phyloP scores from a whole-genome alignment of 352 stramenopile species.

The Hyaloperonospora brassicae region DNA sequence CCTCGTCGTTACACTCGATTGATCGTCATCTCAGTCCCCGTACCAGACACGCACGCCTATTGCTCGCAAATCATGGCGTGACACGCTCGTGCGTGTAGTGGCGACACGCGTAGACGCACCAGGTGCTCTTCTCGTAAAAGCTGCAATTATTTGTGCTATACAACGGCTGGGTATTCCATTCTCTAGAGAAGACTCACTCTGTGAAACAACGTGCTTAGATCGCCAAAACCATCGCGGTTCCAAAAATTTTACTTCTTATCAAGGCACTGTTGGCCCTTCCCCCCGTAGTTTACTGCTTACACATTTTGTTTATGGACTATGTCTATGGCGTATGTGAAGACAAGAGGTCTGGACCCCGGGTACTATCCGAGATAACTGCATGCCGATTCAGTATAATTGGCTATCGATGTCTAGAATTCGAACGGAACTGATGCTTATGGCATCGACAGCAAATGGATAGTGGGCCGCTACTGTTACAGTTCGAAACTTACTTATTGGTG shows the following conservation, averaged over 20 bases:
- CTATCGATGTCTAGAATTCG: background rate
- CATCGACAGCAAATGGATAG: background rate
- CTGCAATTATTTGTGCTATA: too few species aligned
- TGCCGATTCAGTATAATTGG: background rate
- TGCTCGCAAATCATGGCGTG: too few species aligned
- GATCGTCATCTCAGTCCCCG: too few species aligned
- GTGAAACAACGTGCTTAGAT: background rate
- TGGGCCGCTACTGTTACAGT: background rate
- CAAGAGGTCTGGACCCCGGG: background rate
- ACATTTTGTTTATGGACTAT: background rate
- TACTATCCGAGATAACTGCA: background rate
- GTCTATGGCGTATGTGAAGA: background rate
- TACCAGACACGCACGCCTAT: too few species aligned
- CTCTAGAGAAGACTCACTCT: background rate
- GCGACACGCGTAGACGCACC: too few species aligned
- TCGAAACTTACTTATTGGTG: background rate
- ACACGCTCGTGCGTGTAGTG: too few species aligned
- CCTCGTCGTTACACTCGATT: too few species aligned
- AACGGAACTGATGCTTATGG: slow-evolving; percentile 1
- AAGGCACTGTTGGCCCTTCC: background rate
- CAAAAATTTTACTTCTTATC: background rate
- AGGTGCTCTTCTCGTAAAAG: too few species aligned
- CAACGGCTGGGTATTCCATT: too few species aligned
- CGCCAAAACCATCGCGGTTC: background rate
- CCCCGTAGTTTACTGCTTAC: background rate